Percentiles rank a stretch among this genome's conserved stretches.
phyloP scores from a whole-genome alignment of 2,329 filamentous ascomycete genomes.

The Ustulina deusta region DNA sequence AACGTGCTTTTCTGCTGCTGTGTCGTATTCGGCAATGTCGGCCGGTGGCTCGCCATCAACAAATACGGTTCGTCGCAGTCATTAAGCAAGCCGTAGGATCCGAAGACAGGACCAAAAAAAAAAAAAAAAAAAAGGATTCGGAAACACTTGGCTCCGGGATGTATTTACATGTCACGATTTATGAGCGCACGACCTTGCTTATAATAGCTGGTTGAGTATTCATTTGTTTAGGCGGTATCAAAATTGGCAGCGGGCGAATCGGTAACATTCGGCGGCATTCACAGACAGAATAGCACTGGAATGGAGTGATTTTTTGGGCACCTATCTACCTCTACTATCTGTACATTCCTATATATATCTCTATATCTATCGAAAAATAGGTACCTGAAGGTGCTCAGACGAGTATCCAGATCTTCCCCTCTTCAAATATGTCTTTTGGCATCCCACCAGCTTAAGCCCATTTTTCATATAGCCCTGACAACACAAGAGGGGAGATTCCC shows the following conservation, averaged over 20 bases:
- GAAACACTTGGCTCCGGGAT: neutral
- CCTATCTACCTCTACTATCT: conserved; percentile 13
- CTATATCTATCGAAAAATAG: conserved; percentile 18
- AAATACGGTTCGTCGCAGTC: conserved; percentile 55
- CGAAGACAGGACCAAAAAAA: neutral
- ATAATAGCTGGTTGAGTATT: conserved; percentile 1
- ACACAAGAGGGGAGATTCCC: neutral
- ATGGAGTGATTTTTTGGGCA: conserved; percentile 5
- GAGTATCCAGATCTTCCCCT: neutral
- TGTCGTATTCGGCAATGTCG: conserved; percentile 96
- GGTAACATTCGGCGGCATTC: conserved; percentile 7
- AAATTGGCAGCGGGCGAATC: conserved; percentile 24
- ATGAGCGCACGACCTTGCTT: conserved; percentile 10
- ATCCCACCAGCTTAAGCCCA: neutral
- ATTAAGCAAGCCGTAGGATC: conserved; percentile 54
- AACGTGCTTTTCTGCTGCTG: conserved; percentile 96
- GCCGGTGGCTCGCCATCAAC: conserved; percentile 77
- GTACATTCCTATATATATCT: conserved; percentile 2
- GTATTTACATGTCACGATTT: conserved; percentile 27
- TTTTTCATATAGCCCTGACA: neutral
- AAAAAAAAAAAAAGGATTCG: neutral
- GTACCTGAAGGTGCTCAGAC: neutral
- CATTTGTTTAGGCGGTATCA: conserved; percentile 12
- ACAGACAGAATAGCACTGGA: conserved; percentile 2
- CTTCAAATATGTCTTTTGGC: neutral